phyloP scores from a whole-genome alignment of 2,329 filamentous ascomycete genomes.

The Trichoderma simmonsii region DNA sequence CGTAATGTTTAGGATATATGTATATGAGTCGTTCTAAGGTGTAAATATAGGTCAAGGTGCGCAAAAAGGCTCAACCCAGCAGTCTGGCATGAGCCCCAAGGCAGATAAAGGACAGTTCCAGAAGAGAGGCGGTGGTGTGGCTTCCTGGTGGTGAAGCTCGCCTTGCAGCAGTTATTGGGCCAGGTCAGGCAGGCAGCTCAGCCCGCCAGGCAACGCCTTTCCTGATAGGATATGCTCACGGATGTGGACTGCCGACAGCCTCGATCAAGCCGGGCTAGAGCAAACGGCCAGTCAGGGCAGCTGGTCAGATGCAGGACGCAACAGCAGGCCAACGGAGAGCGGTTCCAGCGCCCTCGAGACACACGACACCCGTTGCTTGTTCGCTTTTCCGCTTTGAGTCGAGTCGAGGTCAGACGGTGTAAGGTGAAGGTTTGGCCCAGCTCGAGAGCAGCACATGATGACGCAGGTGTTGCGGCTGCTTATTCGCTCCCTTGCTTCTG shows the following conservation, averaged over 20 bases:
- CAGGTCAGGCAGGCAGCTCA: not conserved
- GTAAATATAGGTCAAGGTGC: not conserved
- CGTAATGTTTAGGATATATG: not conserved
- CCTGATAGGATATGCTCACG: not conserved
- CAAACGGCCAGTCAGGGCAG: not conserved
- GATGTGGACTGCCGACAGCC: not conserved
- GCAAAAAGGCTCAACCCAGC: not conserved
- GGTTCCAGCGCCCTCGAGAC: not conserved
- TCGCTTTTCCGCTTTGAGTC: not conserved
- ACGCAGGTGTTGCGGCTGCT: slow-evolving; percentile 6
- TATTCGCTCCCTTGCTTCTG: slow-evolving; percentile 14
- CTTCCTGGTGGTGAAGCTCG: not conserved
- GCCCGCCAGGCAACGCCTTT: slow-evolving; percentile 10
- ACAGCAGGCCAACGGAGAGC: not conserved
- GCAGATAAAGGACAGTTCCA: not conserved
- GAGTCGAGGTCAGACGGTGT: slow-evolving; percentile 10
- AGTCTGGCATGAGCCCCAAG: not conserved
- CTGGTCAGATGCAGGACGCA: not conserved
- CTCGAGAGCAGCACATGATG: slow-evolving; percentile 15
- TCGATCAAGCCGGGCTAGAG: not conserved
- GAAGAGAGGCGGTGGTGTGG: slow-evolving; percentile 1
- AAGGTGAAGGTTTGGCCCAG: slow-evolving; percentile 10
- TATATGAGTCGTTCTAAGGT: not conserved
- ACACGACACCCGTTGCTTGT: not conserved
- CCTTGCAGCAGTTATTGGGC: not conserved